Base-by-base conservation (phyloP, 768 basidiomycete species). In the Hericium rajendrae region DNA sequence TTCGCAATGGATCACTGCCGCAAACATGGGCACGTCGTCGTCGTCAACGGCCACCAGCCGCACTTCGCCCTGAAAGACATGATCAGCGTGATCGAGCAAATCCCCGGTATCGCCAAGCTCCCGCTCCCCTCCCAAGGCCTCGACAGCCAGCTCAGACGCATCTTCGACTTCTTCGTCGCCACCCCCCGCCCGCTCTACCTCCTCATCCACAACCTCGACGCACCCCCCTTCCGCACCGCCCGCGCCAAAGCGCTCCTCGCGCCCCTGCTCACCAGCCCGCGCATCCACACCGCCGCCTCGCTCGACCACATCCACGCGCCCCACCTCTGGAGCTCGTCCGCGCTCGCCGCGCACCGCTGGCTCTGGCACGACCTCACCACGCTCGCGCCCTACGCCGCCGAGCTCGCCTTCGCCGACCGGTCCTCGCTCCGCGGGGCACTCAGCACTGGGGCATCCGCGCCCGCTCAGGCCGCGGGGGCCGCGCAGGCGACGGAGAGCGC, bases 321-420 rank as follows among this genome's bases (percentile, higher is more conserved):
- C 0, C 76, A 91, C 20, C 76, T 95, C n/a, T 97, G 90, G 83
- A 82, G 86, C 6, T 76, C 86, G 9, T 80, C 85, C 1, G 86
- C 89, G 60, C 66, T 73, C 20, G 75, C 80, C 46, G 49, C 49
- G 24, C 18, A 24, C 49, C 18, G 62, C 49, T 92, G 90, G 84
- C 73, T 93, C 15, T 91, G 91, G 83, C 91, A 97, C 70, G 91
- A 95, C 70, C 70, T 92, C 22, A 91, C 93, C 3, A 97, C 95
- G 57, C 62, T 24, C 57, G 62, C 46, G 57, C 58, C 54, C 59
- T 60, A 53, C 53, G 53, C n/a, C 53, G 22, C 12, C 18, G 53
- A 54, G 53, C 53, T 59, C 60, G 55, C 49, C 20, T 39, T 48
- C 48, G 46, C 49, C 46, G 55, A 51, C 55, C 46, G 28, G 10